Conservation (phyloP, 345 rosid genomes). For the Dovyalis caffra region DNA sequence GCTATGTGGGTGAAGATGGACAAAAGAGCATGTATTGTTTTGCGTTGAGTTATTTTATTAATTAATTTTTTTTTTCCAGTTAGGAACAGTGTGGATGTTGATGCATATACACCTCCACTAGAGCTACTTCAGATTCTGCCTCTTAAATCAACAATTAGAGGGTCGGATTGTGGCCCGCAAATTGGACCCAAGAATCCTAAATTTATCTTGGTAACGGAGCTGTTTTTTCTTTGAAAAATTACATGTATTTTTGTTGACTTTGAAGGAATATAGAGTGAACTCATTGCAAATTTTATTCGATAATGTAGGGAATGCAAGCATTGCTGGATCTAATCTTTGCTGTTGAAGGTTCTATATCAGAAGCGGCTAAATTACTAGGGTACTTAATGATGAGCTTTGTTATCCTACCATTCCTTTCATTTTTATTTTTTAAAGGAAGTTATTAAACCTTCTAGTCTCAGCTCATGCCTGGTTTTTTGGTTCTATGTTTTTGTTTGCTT, state of each 20-base stretch:
- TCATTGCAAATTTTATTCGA: neutral
- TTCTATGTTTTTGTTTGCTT: no score
- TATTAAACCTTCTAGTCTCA: no score
- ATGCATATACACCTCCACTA: slow-evolving; percentile 59
- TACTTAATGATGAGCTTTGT: slow-evolving; percentile 10
- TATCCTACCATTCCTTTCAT: no score
- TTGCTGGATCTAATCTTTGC: slow-evolving; percentile 72
- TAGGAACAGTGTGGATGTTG: slow-evolving; percentile 62
- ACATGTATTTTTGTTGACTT: neutral
- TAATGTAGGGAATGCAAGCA: slow-evolving; percentile 84
- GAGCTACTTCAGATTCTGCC: slow-evolving; percentile 94
- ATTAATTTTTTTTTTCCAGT: slow-evolving; percentile 38
- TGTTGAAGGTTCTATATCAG: slow-evolving; percentile 77
- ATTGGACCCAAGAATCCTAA: slow-evolving; percentile 92
- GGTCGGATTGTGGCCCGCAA: slow-evolving; percentile 63
- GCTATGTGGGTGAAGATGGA: no score
- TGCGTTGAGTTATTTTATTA: neutral
- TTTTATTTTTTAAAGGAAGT: no score
- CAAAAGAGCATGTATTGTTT: neutral
- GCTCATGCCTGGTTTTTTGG: no score
- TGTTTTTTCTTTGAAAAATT: neutral
- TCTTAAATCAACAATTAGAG: slow-evolving; percentile 64
- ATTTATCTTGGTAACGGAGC: slow-evolving; percentile 54
- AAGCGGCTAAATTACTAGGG: slow-evolving; percentile 76
- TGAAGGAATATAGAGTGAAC: no score